Percentiles rank a stretch among this genome's conserved stretches.
Conservation (phyloP, 768 basidiomycete species). For the Tylopilus sp. region DNA sequence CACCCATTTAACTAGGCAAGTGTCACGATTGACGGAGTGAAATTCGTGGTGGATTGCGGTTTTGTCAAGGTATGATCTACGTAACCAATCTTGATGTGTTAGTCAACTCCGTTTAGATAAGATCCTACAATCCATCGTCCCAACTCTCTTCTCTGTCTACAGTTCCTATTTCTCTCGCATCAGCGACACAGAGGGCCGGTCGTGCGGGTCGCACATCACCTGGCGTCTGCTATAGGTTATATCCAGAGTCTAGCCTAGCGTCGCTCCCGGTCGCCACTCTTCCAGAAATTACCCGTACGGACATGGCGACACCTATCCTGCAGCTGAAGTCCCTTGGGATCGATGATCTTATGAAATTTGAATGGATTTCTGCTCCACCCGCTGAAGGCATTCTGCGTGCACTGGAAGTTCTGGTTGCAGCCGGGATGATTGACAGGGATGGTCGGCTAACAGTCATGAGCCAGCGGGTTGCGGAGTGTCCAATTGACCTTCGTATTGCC, state of each 20-base stretch:
- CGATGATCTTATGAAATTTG: slow-evolving; percentile 93
- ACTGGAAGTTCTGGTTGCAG: slow-evolving; percentile 73
- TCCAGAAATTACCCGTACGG: slow-evolving; percentile 88
- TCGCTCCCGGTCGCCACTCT: slow-evolving; percentile 67
- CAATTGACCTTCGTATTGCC: slow-evolving; percentile 90
- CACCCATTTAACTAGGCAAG: slow-evolving; percentile 57
- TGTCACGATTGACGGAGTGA: slow-evolving; percentile 94
- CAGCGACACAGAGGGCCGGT: slow-evolving; percentile 90
- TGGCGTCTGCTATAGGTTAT: slow-evolving; percentile 91
- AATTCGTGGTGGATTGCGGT: slow-evolving; percentile 90
- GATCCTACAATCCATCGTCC: slow-evolving; percentile 85
- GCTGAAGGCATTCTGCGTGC: slow-evolving; percentile 82
- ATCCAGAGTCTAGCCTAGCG: slow-evolving; percentile 60
- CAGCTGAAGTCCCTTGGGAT: slow-evolving; percentile 95
- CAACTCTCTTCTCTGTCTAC: slow-evolving; percentile 80
- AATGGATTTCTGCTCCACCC: slow-evolving; percentile 90
- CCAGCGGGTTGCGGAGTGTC: slow-evolving; percentile 87
- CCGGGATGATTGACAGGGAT: slow-evolving; percentile 83
- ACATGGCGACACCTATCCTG: slow-evolving; percentile 87
- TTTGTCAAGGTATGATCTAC: slow-evolving; percentile 77
- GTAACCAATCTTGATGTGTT: neutral
- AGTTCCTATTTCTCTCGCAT: slow-evolving; percentile 82
- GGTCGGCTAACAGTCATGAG: slow-evolving; percentile 76
- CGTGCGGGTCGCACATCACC: slow-evolving; percentile 92
- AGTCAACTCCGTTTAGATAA: slow-evolving; percentile 51